Evolutionary conservation across 768 basidiomycete genomes (phyloP), one percentile per base, ranked within the genome.

Genomic region (Leucosporidium creatinivorum): DNA sequence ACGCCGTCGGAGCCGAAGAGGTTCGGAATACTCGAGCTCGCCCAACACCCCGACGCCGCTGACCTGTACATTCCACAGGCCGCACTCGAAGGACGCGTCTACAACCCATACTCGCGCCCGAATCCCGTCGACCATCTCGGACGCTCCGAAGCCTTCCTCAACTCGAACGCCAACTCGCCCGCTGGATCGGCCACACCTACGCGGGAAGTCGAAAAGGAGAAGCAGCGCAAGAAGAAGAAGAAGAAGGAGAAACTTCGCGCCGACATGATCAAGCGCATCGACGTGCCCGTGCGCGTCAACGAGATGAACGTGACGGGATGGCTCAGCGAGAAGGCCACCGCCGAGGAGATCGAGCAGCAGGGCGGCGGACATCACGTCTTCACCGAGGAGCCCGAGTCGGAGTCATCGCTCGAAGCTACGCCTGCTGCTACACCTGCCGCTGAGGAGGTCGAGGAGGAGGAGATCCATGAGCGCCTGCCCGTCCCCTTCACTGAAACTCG

Each of bases 221-320:
- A 58, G 33, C 61, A 58, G 21, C 67, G 69, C 61, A 64, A 68
- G 47, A 69, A 70, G 61, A 70, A 70, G 61, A 63, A 66, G 30
- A 75, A 73, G 67, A 39, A 57, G 50, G 66, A 66, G 9, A 79
- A 74, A 61, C 66, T 91, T 9, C 79, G 83, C 58, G 80, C 87
- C 30, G 85, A 89, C 63, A 90, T 91, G 89, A 90, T 92, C 64
- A 83, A 85, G 36, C 81, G 89, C 3, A 60, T 70, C 25, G 74
- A 73, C 47, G 65, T 62, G 6, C 73, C 73, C 48, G 73, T 70
- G 18, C 51, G 49, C 49, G 66, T 72, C 48, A 74, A 74, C 57
- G 60, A 63, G 59, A 73, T 70, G 73, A 73, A 69, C 56, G 69
- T 69, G 23, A 68, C 66, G n/a, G 73, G 75, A 1, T 62, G 65